Evolutionary conservation across 495 filamentous ascomycete genomes (phyloP).

Genomic region (Wilcoxina mikolae): DNA sequence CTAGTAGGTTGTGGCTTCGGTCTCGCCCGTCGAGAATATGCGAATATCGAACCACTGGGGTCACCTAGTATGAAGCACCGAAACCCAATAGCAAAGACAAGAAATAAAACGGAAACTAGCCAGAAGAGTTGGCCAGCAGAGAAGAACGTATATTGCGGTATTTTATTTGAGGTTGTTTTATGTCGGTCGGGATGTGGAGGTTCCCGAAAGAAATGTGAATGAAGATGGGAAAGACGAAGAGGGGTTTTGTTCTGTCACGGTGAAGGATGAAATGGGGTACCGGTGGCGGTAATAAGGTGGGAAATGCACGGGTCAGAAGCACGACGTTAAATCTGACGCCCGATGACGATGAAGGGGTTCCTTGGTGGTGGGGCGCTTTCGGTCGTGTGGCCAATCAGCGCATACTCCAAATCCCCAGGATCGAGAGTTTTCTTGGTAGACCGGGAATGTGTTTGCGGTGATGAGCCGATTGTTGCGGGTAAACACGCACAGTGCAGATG

Average conservation of each 20-base stretch:
- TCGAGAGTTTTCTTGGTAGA: background rate
- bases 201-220: background rate
- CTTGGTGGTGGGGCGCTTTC: background rate
- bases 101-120: background rate
- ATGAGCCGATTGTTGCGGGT: background rate
- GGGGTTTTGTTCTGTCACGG: background rate
- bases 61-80: background rate
- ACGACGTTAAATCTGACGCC: background rate
- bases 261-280: conserved; percentile 1
- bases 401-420: background rate
- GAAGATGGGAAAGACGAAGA: background rate
- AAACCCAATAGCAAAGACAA: background rate
- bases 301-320: no score
- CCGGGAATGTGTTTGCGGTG: background rate
- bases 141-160: background rate
- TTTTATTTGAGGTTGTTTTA: background rate
- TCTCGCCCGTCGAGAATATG: background rate
- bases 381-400: background rate
- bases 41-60: background rate
- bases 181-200: background rate
- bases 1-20: conserved; percentile 4
- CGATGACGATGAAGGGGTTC: background rate
- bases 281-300: no score
- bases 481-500: background rate
- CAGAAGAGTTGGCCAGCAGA: background rate